Evolutionary conservation across 225 moss, liverwort and hornwort species (phyloP).

Genomic region (Pseudoscleropodium purum): DNA sequence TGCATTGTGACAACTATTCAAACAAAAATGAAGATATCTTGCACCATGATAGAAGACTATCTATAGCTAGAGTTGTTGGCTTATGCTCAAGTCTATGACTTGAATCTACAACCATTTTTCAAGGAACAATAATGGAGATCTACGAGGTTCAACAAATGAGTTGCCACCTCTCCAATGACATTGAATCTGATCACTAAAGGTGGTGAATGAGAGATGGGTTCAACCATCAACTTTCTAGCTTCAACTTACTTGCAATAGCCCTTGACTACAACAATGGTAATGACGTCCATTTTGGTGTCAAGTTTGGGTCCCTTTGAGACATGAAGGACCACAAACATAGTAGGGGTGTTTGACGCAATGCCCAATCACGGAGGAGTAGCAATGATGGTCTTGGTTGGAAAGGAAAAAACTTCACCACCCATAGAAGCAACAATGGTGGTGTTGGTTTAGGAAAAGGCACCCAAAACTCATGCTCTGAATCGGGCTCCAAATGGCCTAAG

Average conservation of each 20-base stretch:
- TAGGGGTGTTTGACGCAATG: accelerated
- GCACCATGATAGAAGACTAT: accelerated
- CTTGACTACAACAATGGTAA: accelerated
- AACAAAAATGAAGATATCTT: neutral
- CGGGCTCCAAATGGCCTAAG: no score
- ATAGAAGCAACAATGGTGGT: accelerated
- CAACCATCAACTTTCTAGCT: accelerated
- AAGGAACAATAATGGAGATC: neutral
- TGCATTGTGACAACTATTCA: neutral
- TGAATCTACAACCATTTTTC: neutral
- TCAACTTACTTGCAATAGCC: neutral
- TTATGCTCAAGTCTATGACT: neutral
- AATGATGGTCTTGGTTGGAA: accelerated
- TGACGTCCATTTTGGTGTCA: accelerated
- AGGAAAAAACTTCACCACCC: accelerated
- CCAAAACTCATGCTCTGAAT: accelerated
- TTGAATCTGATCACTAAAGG: accelerated
- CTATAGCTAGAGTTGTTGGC: accelerated
- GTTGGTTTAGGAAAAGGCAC: no score
- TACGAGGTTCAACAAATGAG: accelerated
- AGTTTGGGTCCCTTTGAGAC: accelerated
- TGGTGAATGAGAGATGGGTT: no score
- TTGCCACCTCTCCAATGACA: accelerated
- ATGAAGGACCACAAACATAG: accelerated
- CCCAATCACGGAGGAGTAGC: accelerated